Evolutionary conservation across 2,329 filamentous ascomycete species (phyloP), one percentile per base, ranked within the genome.

Genomic region (Periconia digitata): DNA sequence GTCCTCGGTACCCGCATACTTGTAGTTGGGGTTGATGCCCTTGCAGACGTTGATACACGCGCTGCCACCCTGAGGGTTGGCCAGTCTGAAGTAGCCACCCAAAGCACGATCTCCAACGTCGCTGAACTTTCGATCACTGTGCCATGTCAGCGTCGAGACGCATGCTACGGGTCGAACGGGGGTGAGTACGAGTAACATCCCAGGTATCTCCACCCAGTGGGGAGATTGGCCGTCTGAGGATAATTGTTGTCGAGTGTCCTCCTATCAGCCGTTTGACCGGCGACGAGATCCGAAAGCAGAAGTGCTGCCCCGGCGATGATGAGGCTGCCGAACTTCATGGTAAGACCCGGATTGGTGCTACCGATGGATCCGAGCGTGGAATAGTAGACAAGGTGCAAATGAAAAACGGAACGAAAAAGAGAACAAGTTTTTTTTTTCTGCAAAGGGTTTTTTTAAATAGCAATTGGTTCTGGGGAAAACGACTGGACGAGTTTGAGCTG

Each of bases 151-250:
- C 15, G 15, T 39, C 23, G 10, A 6, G n/a, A 32, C 8, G 16
- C 13, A 32, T 13, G 10, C 5, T 39, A 1, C 18, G 27, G 6
- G 7, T 17, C 8, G 27, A n/a, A 35, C 12, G n/a, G n/a, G 21
- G 38, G 16, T 8, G 20, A 41, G 12, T 42, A 58, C 58, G 42
- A 35, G 43, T 52, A 60, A 20, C 58, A 60, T 39, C 58, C 58
- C 32, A 52, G 47, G 46, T 54, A 59, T n/a, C 34, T 43, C 52
- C 53, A 59, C 6, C 49, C 52, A 4, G 46, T 40, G 8, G 43
- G 41, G 3, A 57, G 44, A 10, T 20, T 20, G 22, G 17, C 22
- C 12, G 37, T 39, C 17, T 39, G 37, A 8, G 35, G 35, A 20
- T 17, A 37, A 32, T 46, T 48, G 6, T 47, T 23, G 15, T 49